Conservation (phyloP, 1,284 basidiomycete species). For the Sporisorium scitamineum region DNA sequence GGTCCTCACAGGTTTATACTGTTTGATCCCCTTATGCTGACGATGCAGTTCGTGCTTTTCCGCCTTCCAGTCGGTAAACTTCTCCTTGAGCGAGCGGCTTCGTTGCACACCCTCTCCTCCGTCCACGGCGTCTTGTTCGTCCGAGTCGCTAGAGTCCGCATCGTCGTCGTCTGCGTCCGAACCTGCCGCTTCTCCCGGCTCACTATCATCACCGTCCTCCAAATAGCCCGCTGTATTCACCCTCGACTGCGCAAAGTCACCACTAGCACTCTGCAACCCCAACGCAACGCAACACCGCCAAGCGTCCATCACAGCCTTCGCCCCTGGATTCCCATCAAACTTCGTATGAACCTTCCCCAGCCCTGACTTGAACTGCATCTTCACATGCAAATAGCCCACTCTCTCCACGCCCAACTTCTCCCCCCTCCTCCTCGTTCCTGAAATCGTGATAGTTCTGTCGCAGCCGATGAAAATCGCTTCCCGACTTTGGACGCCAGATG, state of each 20-base stretch:
- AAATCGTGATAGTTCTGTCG: slow-evolving; percentile 54
- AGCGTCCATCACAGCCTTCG: slow-evolving; percentile 47
- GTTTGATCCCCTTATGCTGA: slow-evolving; percentile 48
- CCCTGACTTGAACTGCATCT: slow-evolving; percentile 56
- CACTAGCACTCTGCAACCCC: slow-evolving; percentile 37
- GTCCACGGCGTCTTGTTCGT: slow-evolving; percentile 2
- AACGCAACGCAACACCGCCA: slow-evolving; percentile 47
- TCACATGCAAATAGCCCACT: slow-evolving; percentile 37
- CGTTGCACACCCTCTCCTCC: slow-evolving; percentile 19
- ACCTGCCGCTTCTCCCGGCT: neutral
- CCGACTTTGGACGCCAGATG: slow-evolving; percentile 36
- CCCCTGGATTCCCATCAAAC: slow-evolving; percentile 42
- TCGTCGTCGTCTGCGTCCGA: neutral
- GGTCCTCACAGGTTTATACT: slow-evolving; percentile 50
- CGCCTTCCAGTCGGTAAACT: slow-evolving; percentile 44
- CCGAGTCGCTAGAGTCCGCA: slow-evolving; percentile 1
- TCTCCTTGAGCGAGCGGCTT: slow-evolving; percentile 32
- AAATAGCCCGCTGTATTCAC: slow-evolving; percentile 22
- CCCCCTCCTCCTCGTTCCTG: slow-evolving; percentile 34
- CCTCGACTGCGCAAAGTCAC: slow-evolving; percentile 41
- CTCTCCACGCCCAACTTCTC: slow-evolving; percentile 35
- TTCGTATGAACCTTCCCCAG: slow-evolving; percentile 50
- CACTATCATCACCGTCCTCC: slow-evolving; percentile 9
- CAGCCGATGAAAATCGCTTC: slow-evolving; percentile 47
- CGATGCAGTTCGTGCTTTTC: slow-evolving; percentile 50